Evolutionary conservation across 345 rosid species (phyloP), one percentile per base, ranked within the genome.

Genomic region (Noccaea caerulescens): DNA sequence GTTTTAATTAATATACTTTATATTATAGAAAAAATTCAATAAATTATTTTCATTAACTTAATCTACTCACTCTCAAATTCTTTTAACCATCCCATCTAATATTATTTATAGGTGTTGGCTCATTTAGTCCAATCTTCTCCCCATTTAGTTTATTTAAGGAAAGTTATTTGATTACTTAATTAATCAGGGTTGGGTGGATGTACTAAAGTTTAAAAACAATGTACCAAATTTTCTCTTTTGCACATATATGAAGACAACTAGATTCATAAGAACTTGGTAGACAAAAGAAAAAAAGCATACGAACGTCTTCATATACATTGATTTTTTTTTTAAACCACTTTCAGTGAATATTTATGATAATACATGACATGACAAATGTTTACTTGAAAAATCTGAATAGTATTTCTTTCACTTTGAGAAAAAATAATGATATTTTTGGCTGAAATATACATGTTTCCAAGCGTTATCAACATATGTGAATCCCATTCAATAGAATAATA

Each of bases 111-210:
- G 44, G 46, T 58, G 61, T 52, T 44, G 73, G 57, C 43, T 61
- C 58, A 44, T 60, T 67, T 59, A 36, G 73, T 59, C 78, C 64
- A 61, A 75, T 44, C 30, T 75, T 14, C 50, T 73, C 34, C 32
- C 5, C 49, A 20, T 67, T 66, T 74, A 65, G 10, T 43, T 41
- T 32, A 20, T 20, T 30, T 16, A 60, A 64, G 13, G 44, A 49
- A 54, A 27, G 11, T 9, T 9, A 30, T 42, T 53, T 61, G 49
- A 41, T 47, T 37, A 13, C 49, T 51, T 72, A n/a, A 52, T 42
- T 47, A 10, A 47, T 65, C 12, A 66, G 43, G 42, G 1, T 37
- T 34, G 25, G 38, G 43, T 23, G n/a, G 46, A 46, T 53, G 58
- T 36, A 7, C 46, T 4, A 37, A 50, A 50, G 37, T 18, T 20